These are phyloP conservation scores for Sophora flavescens DNA, from an alignment of 306 rosid genomes.

Conservation along the genomic window DNA sequence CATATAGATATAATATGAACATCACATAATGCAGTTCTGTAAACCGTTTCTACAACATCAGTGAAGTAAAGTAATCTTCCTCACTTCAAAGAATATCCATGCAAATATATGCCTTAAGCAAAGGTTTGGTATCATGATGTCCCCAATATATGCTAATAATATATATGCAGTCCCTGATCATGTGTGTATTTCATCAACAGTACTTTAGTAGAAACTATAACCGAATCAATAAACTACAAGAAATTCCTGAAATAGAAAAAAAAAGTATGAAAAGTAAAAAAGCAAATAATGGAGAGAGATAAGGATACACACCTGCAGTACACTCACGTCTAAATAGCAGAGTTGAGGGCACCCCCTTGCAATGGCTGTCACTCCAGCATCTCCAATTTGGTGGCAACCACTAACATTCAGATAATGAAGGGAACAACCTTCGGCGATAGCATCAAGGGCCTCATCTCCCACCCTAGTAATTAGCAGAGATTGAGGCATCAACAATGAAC, in stretches of 20 bases:
- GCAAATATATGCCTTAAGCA: constrained; percentile 11
- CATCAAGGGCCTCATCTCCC: constrained; percentile 88
- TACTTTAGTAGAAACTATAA: constrained; percentile 27
- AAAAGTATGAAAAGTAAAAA: background rate
- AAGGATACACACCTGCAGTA: constrained; percentile 74
- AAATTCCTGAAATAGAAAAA: background rate
- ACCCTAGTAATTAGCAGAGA: constrained; percentile 61
- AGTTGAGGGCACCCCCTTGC: constrained; percentile 93
- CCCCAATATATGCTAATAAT: background rate
- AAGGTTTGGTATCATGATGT: constrained; percentile 30
- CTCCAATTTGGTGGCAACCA: constrained; percentile 93
- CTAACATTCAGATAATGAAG: constrained; percentile 87
- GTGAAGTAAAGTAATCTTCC: constrained; percentile 32
- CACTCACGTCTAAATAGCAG: constrained; percentile 78
- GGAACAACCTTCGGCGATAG: constrained; percentile 80
- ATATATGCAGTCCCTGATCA: constrained; percentile 10
- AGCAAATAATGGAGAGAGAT: constrained; percentile 25
- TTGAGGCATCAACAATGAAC: constrained; percentile 18
- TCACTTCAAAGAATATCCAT: constrained; percentile 34
- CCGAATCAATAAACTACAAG: constrained; percentile 29
- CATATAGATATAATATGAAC: constrained; percentile 22
- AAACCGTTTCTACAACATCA: background rate
- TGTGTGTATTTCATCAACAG: constrained; percentile 24
- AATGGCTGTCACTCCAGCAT: constrained; percentile 87
- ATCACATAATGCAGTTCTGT: constrained; percentile 1